Evolutionary conservation across 1,284 basidiomycete genomes (phyloP), one percentile per base, ranked within the genome.

Genomic region (Singerocomus inundabilis): DNA sequence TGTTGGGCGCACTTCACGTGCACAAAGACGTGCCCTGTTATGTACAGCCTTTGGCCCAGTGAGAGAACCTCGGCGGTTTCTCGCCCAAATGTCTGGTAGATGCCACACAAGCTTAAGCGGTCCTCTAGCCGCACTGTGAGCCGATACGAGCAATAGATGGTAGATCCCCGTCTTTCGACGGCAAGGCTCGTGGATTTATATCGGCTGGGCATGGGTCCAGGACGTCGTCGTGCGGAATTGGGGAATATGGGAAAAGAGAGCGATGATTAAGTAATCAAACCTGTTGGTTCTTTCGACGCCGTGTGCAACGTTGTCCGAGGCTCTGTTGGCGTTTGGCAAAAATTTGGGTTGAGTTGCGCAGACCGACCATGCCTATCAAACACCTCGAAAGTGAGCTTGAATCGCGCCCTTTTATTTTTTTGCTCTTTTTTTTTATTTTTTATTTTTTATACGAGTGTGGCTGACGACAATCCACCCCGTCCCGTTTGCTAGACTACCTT

Each of bases 401-500:
- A 29, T 18, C 5, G 1, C 4, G 13, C 0, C 11, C 21, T 35
- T 42, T 18, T 21, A 0, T n/a, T 28, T 29, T 6, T 21, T 10
- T 31, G n/a, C n/a, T n/a, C n/a, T n/a, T n/a, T n/a, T n/a, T n/a
- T n/a, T n/a, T n/a, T n/a, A n/a, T 44, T 34, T n/a, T 11, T 36
- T 38, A 30, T 16, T 16, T 15, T 1, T 42, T 12, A 9, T 29
- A 46, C 28, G 30, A 32, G 32, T 25, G 47, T n/a, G n/a, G 31
- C 35, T 51, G 33, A 53, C 26, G 6, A 15, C 1, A 26, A 18
- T 24, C 18, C 11, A 4, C 42, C n/a, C n/a, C n/a, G n/a, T n/a
- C n/a, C n/a, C n/a, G 30, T 47, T 42, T 40, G 46, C 44, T 44
- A 95, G 92, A 79, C 67, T 91, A 91, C 68, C 79, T 98, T 59